These are phyloP conservation scores for Sporothrix schenckii DNA, from an alignment of 2,329 filamentous ascomycete genomes.

Conservation along the genomic window DNA sequence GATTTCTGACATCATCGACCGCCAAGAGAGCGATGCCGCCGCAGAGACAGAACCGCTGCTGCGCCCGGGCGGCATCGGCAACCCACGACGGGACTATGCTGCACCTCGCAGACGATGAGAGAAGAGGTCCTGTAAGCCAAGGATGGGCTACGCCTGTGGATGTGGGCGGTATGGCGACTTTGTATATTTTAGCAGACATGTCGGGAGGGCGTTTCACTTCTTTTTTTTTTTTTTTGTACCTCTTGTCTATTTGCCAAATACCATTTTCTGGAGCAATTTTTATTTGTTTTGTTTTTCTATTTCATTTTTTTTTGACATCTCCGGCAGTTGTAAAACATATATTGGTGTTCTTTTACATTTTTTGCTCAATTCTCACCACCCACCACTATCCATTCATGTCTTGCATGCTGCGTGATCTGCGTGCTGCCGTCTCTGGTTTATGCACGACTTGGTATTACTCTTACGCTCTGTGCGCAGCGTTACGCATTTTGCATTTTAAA, in stretches of 20 bases:
- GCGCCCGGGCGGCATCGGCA: conserved; percentile 55
- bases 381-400: neutral
- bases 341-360: neutral
- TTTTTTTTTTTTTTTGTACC: neutral
- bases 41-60: conserved; percentile 56
- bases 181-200: conserved; percentile 5
- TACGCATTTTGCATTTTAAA: conserved; percentile 6
- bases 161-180: neutral
- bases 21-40: conserved; percentile 54
- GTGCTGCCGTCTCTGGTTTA: conserved; percentile 5
- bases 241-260: conserved; percentile 16
- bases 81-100: conserved; percentile 40
- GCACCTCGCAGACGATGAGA: neutral
- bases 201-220: neutral
- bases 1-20: conserved; percentile 54
- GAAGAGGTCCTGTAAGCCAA: too few relatives aligned
- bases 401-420: conserved; percentile 19
- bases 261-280: conserved; percentile 5
- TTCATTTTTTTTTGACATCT: neutral
- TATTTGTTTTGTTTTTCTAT: neutral
- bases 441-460: neutral
- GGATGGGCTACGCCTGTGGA: too few relatives aligned
- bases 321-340: neutral
- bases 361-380: neutral
- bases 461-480: neutral